These are phyloP conservation scores for Xylaria telfairii DNA, from an alignment of 495 filamentous ascomycete species.

Conservation along the genomic window DNA sequence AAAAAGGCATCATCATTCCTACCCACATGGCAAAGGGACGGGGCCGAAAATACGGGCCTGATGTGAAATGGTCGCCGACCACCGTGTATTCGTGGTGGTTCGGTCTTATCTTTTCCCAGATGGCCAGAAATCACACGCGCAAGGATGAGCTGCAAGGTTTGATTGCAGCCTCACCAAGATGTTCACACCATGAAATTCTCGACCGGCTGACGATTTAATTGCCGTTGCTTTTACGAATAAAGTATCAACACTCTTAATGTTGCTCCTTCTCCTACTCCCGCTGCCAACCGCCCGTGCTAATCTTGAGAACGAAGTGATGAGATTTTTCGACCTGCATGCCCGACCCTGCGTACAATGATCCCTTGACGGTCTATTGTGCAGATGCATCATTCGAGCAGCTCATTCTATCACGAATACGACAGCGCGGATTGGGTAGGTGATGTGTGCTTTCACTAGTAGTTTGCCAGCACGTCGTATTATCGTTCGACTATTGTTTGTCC, in stretches of 20 bases:
- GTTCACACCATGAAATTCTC: conserved; percentile 5
- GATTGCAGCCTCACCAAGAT: conserved; percentile 23
- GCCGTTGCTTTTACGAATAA: conserved; percentile 1
- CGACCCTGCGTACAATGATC: not conserved
- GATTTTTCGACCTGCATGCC: conserved; percentile 15
- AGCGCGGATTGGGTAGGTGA: not conserved
- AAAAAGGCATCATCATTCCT: conserved; percentile 6
- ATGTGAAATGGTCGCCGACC: conserved; percentile 23
- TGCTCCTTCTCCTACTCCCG: not conserved
- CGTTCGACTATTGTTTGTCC: conserved; percentile 9
- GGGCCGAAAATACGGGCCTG: conserved; percentile 10
- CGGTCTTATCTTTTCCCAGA: not conserved
- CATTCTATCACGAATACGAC: conserved; percentile 10
- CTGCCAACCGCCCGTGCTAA: not conserved
- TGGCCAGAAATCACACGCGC: conserved; percentile 21
- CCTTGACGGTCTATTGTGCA: conserved; percentile 12
- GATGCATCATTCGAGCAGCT: conserved; percentile 18
- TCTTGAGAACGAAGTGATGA: not conserved
- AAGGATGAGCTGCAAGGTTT: conserved; percentile 26
- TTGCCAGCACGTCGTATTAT: not conserved
- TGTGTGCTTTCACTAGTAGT: not conserved
- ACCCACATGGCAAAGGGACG: conserved; percentile 7
- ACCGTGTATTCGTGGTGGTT: conserved; percentile 21
- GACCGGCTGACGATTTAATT: not conserved
- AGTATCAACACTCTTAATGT: conserved; percentile 8